Evolutionary conservation across 2,329 filamentous ascomycete species (phyloP), one percentile per base, ranked within the genome.

Genomic region (Helicocarpus griseus): DNA sequence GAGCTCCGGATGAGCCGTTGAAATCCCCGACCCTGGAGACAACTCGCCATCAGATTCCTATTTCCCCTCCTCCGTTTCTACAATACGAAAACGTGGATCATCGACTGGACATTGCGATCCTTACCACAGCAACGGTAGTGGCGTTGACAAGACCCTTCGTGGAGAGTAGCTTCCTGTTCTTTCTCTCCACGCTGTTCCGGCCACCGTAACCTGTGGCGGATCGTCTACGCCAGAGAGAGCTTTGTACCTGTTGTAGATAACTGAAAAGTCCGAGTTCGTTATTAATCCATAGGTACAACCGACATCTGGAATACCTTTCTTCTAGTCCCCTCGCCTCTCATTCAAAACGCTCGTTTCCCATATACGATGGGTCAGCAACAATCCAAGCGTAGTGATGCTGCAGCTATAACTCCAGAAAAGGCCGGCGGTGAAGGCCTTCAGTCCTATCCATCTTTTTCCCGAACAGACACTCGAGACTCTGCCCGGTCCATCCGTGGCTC

Each of bases 401-500:
- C 77, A 24, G 69, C 71, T 33, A 65, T 73, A 13, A 57, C 64
- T 24, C 57, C 58, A 33, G 63, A 67, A 43, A 61, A 62, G 43
- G 45, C 54, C 21, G 50, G 48, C 48, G 69, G 70, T 57, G 81
- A 86, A 35, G 76, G 79, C 55, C 74, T 96, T 53, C 85, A 89
- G 68, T 87, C 88, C 28, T 95, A 93, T 69, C 91, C 90, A 26
- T 95, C 91, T 26, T 91, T 97, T 67, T 87, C 85, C 72, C 86
- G 86, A 66, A 89, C 89, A 52, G 91, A 97, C 66, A 97, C 91
- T 26, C 91, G 90, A 67, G 90, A 95, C 58, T 96, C 89, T 5
- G 82, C 86, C 29, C 86, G 89, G 58, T 96, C 90, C 4, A 83
- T 96, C 68, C 82, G 87, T 59, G 85, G 83, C 36, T 80, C 80